Base-by-base conservation (phyloP, 169 alveolate species). In the Miamiensis avidus region DNA sequence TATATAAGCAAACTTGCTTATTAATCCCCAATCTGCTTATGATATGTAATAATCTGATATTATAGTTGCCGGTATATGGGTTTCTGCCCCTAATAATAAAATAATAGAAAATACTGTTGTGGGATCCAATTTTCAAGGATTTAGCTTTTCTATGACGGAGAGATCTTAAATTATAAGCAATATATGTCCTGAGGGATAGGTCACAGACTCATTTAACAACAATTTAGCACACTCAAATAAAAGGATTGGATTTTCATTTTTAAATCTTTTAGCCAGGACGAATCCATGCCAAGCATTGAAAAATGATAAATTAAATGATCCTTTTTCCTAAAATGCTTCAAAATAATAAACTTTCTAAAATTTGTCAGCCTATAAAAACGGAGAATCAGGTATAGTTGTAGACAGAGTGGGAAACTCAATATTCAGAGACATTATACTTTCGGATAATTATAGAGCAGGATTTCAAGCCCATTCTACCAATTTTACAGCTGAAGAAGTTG, bases 31-130 rank as follows among this genome's bases (percentile, higher is more conserved):
- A 30, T 33, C 73, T 33, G 84, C 91, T 1, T 88, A 85, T 89
- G 82, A 93, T 33, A 88, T 94, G 76, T 90, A 91, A 49, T 81
- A 93, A 74, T 81, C 93, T 29, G 97, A 94, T 79, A 91, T 88
- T 32, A 92, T 93, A 0, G 96, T 94, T 26, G 96, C 96, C 25
- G 75, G 92, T 25, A 92, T 87, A 86, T 94, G 97, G 97, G 89
- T 91, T 64, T 91, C 95, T 30, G 81, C 89, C 84, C 97, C 97
- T 4, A 79, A 88, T 34, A 94, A 94, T 75, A 49, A 65, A n/a
- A 74, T 93, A 31, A 74, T 76, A 29, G 84, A 88, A 25, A 94
- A 94, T 74, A 89, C 83, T 32, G 95, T 96, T 31, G 95, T 93
- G 27, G 97, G 97, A 32, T 78, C 93, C 30, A 93, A 88, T 25